These are phyloP conservation scores for Pichia insulana DNA, from an alignment of 805 yeast genomes.

Conservation along the genomic window DNA sequence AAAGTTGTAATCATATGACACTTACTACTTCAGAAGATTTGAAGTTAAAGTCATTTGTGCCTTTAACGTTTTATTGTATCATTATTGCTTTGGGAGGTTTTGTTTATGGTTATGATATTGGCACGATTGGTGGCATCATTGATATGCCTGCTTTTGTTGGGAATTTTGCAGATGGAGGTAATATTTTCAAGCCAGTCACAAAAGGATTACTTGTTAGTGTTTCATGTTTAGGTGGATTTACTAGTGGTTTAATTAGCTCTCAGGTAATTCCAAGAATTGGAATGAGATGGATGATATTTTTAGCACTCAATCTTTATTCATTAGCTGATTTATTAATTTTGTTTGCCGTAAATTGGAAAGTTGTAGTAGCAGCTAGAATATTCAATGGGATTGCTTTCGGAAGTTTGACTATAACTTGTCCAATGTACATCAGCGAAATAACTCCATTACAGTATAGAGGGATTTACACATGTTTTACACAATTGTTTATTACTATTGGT, in stretches of 20 bases:
- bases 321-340: constrained; percentile 17
- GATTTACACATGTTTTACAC: constrained; percentile 25
- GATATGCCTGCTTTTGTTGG: constrained; percentile 22
- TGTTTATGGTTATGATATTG: constrained; percentile 30
- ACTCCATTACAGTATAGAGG: constrained; percentile 27
- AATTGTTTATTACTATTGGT: constrained; percentile 28
- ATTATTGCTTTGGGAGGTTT: constrained; percentile 27
- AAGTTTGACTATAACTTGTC: constrained; percentile 25
- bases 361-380: constrained; percentile 23
- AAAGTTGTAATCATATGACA: too few relatives aligned
- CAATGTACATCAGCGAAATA: constrained; percentile 30
- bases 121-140: constrained; percentile 29
- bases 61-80: constrained; percentile 19
- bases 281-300: constrained; percentile 17
- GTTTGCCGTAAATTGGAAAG: constrained; percentile 17
- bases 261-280: constrained; percentile 22
- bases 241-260: constrained; percentile 25
- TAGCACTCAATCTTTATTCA: constrained; percentile 17
- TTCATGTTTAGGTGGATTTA: constrained; percentile 25
- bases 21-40: not conserved
- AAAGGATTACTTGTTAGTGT: constrained; percentile 26
- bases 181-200: constrained; percentile 16
- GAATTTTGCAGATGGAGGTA: constrained; percentile 18
- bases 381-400: constrained; percentile 28
- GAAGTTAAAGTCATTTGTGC: constrained; percentile 11